Conservation (phyloP, 192 early-diverging fungal genomes). For the Powellomyces hirtus region DNA sequence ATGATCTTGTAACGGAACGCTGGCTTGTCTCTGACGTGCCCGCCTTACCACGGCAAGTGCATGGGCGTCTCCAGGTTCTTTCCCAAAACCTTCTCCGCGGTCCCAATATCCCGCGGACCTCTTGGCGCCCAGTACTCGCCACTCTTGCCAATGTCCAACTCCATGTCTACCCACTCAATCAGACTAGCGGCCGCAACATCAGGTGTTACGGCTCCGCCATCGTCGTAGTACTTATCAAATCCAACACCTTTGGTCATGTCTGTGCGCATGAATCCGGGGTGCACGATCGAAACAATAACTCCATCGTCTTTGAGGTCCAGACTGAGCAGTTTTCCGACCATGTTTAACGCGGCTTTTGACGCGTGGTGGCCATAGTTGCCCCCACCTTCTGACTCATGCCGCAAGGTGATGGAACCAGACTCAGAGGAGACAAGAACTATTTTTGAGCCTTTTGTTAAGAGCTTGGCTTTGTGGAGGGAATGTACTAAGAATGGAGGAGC, state of each 20-base stretch:
- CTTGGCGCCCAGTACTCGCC: background rate
- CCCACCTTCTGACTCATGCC: background rate
- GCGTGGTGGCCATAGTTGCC: background rate
- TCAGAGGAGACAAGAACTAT: background rate
- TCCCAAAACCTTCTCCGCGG: background rate
- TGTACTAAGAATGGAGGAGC: background rate
- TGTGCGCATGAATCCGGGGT: background rate
- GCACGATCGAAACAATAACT: background rate
- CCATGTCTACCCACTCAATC: background rate
- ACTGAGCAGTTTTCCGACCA: background rate
- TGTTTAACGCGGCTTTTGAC: background rate
- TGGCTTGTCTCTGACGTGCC: no score
- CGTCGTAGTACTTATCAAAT: background rate
- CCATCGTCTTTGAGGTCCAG: background rate
- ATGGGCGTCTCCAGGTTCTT: background rate
- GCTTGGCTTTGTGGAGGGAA: background rate
- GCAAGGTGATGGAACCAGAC: background rate
- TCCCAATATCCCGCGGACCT: background rate
- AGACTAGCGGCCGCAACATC: background rate
- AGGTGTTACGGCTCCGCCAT: background rate
- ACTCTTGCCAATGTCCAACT: background rate
- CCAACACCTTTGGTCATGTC: background rate
- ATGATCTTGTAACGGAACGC: no score
- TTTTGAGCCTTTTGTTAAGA: background rate
- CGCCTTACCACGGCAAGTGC: background rate